Conservation (phyloP, 2,329 filamentous ascomycete genomes). For the Chaetomiaceae sp. region DNA sequence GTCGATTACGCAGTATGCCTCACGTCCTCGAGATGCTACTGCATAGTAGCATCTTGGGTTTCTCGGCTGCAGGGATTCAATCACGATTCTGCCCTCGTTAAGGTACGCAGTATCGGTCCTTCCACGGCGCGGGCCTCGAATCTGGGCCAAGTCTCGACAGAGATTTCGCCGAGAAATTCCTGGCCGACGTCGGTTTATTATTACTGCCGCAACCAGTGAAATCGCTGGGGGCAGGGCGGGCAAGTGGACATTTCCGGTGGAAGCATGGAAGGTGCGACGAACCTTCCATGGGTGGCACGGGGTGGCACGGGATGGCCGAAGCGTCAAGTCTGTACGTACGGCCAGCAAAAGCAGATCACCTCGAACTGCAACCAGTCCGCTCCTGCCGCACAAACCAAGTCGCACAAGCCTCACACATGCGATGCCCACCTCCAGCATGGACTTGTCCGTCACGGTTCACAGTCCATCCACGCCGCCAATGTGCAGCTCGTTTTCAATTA, state of each 20-base stretch:
- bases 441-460: too few species aligned
- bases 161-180: not conserved
- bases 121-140: not conserved
- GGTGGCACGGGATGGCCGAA: too few species aligned
- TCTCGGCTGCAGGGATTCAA: not conserved
- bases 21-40: too few species aligned
- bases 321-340: too few species aligned
- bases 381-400: too few species aligned
- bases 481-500: not conserved
- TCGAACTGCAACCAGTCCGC: too few species aligned
- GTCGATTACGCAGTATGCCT: too few species aligned
- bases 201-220: not conserved
- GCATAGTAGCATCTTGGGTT: not conserved
- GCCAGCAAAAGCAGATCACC: too few species aligned
- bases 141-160: not conserved
- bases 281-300: conserved; percentile 12
- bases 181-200: too few species aligned
- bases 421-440: too few species aligned
- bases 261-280: conserved; percentile 14
- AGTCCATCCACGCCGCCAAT: not conserved
- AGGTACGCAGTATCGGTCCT: not conserved
- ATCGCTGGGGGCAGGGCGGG: too few species aligned
- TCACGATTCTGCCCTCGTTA: not conserved
- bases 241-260: too few species aligned
- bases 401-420: not conserved